Conservation (phyloP, 2,329 filamentous ascomycete genomes). For the Scedosporium boydii region DNA sequence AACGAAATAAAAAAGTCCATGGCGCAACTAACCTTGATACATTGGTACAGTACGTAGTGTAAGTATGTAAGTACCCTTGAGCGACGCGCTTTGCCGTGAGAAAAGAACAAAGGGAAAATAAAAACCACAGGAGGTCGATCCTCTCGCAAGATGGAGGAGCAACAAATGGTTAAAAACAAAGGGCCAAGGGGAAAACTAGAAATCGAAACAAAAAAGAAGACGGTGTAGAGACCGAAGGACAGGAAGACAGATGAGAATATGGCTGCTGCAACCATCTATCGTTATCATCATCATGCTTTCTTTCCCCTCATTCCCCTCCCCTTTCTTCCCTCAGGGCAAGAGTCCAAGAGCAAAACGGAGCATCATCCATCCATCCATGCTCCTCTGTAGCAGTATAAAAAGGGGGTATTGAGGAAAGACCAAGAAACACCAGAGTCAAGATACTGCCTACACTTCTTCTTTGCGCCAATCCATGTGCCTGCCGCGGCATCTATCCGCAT, state of each 20-base stretch:
- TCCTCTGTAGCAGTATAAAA: slow-evolving; percentile 1
- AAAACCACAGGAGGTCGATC: background rate
- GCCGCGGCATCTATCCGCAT: background rate
- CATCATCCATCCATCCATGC: background rate
- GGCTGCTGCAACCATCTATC: background rate
- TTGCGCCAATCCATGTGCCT: slow-evolving; percentile 1
- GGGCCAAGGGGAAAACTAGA: background rate
- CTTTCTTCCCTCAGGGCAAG: background rate
- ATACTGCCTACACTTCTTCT: slow-evolving; percentile 1
- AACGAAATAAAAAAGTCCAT: background rate
- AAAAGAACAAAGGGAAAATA: background rate
- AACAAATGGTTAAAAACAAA: background rate
- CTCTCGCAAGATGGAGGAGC: too few species aligned
- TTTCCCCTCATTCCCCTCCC: background rate
- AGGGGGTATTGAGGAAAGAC: slow-evolving; percentile 2
- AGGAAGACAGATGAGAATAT: background rate
- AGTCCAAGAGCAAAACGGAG: background rate
- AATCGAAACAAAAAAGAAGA: background rate
- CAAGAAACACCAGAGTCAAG: slow-evolving; percentile 2
- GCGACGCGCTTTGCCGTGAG: background rate
- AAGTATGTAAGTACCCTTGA: background rate
- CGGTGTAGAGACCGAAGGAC: background rate
- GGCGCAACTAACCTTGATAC: background rate
- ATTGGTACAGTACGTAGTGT: background rate
- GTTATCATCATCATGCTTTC: background rate